Conservation (phyloP, 164 flowering plant species). For the Stephania japonica region DNA sequence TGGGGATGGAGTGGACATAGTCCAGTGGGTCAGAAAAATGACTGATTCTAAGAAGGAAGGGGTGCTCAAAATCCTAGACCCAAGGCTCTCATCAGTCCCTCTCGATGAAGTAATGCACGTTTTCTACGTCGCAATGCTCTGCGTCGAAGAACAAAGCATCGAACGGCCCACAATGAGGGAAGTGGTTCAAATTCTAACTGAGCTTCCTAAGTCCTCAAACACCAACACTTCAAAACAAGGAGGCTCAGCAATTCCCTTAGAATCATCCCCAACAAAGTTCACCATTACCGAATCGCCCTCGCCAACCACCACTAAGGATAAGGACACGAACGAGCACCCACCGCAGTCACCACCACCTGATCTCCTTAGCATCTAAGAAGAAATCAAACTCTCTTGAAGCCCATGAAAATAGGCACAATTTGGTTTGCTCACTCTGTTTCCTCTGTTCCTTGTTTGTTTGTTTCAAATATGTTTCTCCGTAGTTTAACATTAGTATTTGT, state of each 20-base stretch:
- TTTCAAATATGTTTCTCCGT: constrained; percentile 19
- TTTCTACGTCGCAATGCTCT: constrained; percentile 93
- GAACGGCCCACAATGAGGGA: constrained; percentile 98
- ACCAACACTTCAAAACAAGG: constrained; percentile 27
- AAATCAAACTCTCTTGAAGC: neutral
- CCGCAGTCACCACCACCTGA: constrained; percentile 62
- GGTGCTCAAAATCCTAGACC: constrained; percentile 70
- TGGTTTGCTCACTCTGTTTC: constrained; percentile 16
- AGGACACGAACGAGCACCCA: constrained; percentile 30
- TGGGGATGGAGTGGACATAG: constrained; percentile 98
- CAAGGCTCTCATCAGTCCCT: constrained; percentile 73
- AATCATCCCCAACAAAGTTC: constrained; percentile 30
- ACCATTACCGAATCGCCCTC: constrained; percentile 26
- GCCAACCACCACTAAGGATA: constrained; percentile 8
- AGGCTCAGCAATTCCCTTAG: constrained; percentile 23
- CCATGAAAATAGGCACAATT: constrained; percentile 19
- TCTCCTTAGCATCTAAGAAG: constrained; percentile 75
- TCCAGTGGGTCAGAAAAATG: constrained; percentile 91
- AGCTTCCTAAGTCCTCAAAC: constrained; percentile 55
- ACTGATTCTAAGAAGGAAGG: constrained; percentile 84
- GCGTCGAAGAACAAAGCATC: constrained; percentile 92
- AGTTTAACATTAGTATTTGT: constrained; percentile 11
- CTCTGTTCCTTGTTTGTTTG: constrained; percentile 6
- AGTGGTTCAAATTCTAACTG: constrained; percentile 87
- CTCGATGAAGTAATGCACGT: constrained; percentile 88